These are phyloP conservation scores for Hemileccinum impolitum DNA, from an alignment of 768 basidiomycete genomes.

Conservation along the genomic window DNA sequence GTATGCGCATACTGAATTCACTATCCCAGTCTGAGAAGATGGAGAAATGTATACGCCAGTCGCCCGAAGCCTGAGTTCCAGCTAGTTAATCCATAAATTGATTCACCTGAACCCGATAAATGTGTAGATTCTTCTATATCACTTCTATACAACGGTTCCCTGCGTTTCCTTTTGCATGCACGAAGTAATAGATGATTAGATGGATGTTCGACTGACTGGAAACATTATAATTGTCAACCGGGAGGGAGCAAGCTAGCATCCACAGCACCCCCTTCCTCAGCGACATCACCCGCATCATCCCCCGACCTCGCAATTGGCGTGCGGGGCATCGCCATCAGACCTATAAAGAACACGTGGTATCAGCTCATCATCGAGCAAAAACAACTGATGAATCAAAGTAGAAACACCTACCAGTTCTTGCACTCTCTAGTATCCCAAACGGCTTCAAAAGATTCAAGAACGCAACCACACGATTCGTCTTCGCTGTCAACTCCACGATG, in stretches of 20 bases:
- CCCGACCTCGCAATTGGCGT: conserved; percentile 71
- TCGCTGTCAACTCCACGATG: conserved; percentile 93
- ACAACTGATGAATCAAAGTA: not conserved
- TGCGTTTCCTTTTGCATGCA: not conserved
- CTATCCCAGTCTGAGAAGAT: too few relatives aligned
- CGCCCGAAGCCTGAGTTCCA: too few relatives aligned
- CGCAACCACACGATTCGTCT: conserved; percentile 87
- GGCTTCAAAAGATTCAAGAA: conserved; percentile 90
- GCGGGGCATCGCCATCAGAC: conserved; percentile 97
- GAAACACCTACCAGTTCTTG: conserved; percentile 73
- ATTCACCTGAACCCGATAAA: not conserved
- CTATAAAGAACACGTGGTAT: conserved; percentile 36
- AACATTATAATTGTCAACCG: conserved; percentile 49
- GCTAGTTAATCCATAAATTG: not conserved
- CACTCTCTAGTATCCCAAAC: conserved; percentile 94
- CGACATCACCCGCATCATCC: conserved; percentile 56
- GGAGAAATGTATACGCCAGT: too few relatives aligned
- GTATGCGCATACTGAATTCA: too few relatives aligned
- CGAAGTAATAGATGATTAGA: not conserved
- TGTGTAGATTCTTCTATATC: not conserved
- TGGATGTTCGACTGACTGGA: not conserved
- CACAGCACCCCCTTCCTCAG: conserved; percentile 55
- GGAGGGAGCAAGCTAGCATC: conserved; percentile 94
- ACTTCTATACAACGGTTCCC: not conserved
- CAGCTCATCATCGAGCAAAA: not conserved